These are phyloP conservation scores for Diutina catenulata DNA, from an alignment of 1,139 yeast genomes.

Conservation along the genomic window DNA sequence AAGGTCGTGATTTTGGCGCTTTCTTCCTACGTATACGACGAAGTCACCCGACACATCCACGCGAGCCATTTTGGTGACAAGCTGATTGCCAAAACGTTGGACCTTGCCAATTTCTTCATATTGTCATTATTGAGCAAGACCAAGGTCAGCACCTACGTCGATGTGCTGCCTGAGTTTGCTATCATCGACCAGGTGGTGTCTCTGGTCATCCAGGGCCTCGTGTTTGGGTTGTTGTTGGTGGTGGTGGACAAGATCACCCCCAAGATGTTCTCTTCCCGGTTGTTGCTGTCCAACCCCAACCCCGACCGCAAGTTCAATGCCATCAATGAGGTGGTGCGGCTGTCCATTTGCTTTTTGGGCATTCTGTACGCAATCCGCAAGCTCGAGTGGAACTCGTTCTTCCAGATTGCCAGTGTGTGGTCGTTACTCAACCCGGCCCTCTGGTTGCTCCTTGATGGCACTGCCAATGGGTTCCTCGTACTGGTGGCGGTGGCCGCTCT, in stretches of 20 bases:
- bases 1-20: conserved; percentile 22
- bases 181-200: conserved; percentile 17
- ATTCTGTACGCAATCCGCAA: conserved; percentile 74
- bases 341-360: conserved; percentile 70
- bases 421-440: conserved; percentile 63
- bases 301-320: conserved; percentile 18
- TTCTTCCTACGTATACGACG: conserved; percentile 39
- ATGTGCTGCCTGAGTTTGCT: conserved; percentile 17
- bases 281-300: conserved; percentile 15
- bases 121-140: conserved; percentile 22
- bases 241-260: conserved; percentile 41
- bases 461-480: conserved; percentile 51
- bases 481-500: conserved; percentile 26
- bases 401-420: conserved; percentile 72
- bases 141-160: conserved; percentile 10
- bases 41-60: conserved; percentile 37
- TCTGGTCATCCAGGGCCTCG: conserved; percentile 38
- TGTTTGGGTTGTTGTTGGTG: conserved; percentile 56
- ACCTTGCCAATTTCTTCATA: conserved; percentile 10
- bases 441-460: conserved; percentile 74
- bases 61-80: conserved; percentile 31
- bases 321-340: conserved; percentile 35
- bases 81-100: conserved; percentile 11
- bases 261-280: conserved; percentile 15
- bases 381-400: conserved; percentile 65